Base-by-base conservation (phyloP, 2,329 filamentous ascomycete genomes). In the Neophaeococcomyces mojaviensis region DNA sequence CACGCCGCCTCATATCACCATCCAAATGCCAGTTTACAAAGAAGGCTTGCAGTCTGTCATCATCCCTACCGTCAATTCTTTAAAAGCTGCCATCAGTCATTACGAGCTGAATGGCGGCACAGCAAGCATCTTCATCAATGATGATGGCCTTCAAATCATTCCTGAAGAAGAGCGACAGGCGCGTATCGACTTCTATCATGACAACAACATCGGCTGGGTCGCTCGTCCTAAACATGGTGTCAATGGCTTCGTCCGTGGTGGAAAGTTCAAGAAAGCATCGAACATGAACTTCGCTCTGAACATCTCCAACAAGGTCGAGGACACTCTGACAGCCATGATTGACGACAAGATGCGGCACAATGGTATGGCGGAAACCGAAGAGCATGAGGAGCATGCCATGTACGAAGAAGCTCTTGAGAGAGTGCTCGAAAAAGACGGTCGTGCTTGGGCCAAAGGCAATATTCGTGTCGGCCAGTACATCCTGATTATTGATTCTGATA, bases 11-110 rank as follows among this genome's bases (percentile, higher is more conserved):
- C 58, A 67, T 70, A 20, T 77, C 46, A 90, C 86, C 2, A 84
- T 94, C 33, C 87, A 94, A 60, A 89, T 86, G 61, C 87, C 88
- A 3, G 85, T 94, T 0, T 94, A 92, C 70, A 92, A 90, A 64
- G 88, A 94, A 63, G 86, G 86, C 54, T 73, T 94, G 2, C 68
- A 68, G 19, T 78, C 73, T 50, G 87, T 94, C 57, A 79, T 79
- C 51, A 66, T 66, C 32, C 77, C 77, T 0, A 79, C 77, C 0
- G 69, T 79, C 33, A 65, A 69, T 13, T 78, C 74, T 2, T 61
- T 79, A 30, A 77, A 77, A 57, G 68, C 71, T 16, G 77, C 76
- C 15, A 79, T 79, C 49, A 74, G 73, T 26, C 75, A 75, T 12
- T 79, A 79, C 52, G 77, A 79, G 52, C 72, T 89, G 58, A 75